phyloP scores from a whole-genome alignment of 257 asterid genomes.

The Ilex asprella region DNA sequence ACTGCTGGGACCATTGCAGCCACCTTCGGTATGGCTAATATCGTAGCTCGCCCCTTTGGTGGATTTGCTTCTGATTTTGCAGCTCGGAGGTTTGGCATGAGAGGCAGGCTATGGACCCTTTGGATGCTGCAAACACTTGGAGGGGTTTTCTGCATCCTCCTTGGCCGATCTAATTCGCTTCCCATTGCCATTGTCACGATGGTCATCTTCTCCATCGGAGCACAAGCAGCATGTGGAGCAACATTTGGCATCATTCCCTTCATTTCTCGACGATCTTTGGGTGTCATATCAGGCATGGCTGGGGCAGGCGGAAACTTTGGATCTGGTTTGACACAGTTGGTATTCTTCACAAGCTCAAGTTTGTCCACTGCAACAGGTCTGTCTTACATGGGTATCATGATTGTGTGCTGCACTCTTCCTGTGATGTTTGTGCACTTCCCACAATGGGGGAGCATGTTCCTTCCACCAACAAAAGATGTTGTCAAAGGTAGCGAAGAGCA shows the following conservation, averaged over 20 bases:
- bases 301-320: constrained; percentile 49
- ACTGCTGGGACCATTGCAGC: constrained; percentile 58
- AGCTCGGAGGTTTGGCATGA: constrained; percentile 48
- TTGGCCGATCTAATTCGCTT: constrained; percentile 39
- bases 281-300: constrained; percentile 33
- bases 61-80: constrained; percentile 46
- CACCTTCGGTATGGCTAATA: constrained; percentile 53
- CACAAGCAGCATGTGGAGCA: constrained; percentile 49
- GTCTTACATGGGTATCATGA: constrained; percentile 47
- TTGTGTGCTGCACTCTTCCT: constrained; percentile 38
- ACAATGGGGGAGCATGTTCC: constrained; percentile 51
- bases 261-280: constrained; percentile 38
- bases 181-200: constrained; percentile 32
- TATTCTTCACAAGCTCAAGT: constrained; percentile 26
- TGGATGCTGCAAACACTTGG: constrained; percentile 56
- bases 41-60: constrained; percentile 49
- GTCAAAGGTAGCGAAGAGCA: constrained; percentile 26
- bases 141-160: constrained; percentile 42
- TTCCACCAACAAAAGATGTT: constrained; percentile 21
- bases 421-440: constrained; percentile 36
- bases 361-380: constrained; percentile 30
- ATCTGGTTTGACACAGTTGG: constrained; percentile 33
- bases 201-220: constrained; percentile 59
- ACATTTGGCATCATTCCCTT: constrained; percentile 41
- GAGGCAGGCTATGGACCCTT: constrained; percentile 57